Base-by-base conservation (phyloP, 1,139 yeast genomes). In the Saccharomyces hybrid region DNA sequence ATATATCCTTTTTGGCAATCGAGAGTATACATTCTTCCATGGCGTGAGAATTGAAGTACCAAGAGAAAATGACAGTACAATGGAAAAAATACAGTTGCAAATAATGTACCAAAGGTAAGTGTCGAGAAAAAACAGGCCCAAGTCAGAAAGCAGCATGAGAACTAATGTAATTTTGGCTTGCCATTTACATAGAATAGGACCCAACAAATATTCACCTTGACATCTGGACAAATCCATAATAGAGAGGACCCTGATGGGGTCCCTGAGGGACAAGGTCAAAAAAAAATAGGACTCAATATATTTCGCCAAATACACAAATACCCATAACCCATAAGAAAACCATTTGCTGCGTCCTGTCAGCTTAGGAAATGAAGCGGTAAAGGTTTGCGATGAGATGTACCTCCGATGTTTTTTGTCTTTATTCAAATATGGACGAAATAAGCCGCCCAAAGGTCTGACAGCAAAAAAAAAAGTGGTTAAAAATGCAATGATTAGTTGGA, bases 51-150 rank as follows among this genome's bases (percentile, higher is more conserved):
- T 81, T 1, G 96, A 88, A 3, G 85, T 84, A 0, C 96, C 96
- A 52, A 82, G 73, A 82, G 82, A 79, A 64, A 86, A 82, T 0
- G 96, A 85, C 34, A 87, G 68, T 2, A 79, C 74, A 27, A 87
- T 79, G 1, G 96, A 88, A 59, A 83, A 83, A 1, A 85, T 64
- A 55, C 93, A 83, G 65, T 85, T 88, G 76, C 89, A 84, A 50
- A 89, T 81, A 59, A 88, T 84, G 65, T 88, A 89, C 96, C 96
- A 89, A 38, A 89, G 76, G 62, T 89, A 89, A 0, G 96, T 88
- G 64, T 89, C 96, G 56, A 89, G 74, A 64, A 89, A 88, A 89
- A 88, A 89, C 48, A 89, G 73, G 1, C 86, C 77, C 69, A 88
- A 73, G 67, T 88, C 93, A 0, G 91, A 83, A 20, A 84, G 57